These are phyloP conservation scores for Pestalotiopsis sp. DNA, from an alignment of 2,329 filamentous ascomycete species.

Conservation along the genomic window DNA sequence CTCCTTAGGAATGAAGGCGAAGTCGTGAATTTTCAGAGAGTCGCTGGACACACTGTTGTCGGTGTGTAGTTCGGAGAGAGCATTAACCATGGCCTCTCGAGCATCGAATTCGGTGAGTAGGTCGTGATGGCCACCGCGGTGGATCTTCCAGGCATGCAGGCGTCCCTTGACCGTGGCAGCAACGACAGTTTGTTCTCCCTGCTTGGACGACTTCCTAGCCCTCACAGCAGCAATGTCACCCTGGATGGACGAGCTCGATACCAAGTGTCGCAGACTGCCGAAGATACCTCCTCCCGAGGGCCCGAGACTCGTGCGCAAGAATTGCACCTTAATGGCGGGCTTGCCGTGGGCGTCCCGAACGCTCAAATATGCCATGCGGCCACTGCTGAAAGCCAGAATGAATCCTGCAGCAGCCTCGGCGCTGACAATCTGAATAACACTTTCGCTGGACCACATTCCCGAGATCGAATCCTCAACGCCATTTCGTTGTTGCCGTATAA, in stretches of 20 bases:
- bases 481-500: constrained; percentile 80
- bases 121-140: constrained; percentile 82
- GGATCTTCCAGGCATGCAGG: constrained; percentile 85
- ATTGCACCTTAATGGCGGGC: constrained; percentile 76
- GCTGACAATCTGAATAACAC: constrained; percentile 75
- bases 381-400: constrained; percentile 81
- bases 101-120: constrained; percentile 73
- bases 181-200: constrained; percentile 84
- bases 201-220: constrained; percentile 69
- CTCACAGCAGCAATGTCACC: constrained; percentile 82
- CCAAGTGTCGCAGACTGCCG: constrained; percentile 76
- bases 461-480: constrained; percentile 76
- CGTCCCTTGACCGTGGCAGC: constrained; percentile 77
- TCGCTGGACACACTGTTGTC: constrained; percentile 53
- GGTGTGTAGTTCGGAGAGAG: constrained; percentile 60
- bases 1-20: constrained; percentile 67
- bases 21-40: constrained; percentile 77
- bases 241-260: constrained; percentile 70
- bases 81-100: constrained; percentile 63
- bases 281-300: constrained; percentile 69
- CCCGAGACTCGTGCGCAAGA: constrained; percentile 66
- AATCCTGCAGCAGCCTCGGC: constrained; percentile 86
- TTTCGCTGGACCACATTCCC: constrained; percentile 78
- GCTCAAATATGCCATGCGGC: constrained; percentile 83
- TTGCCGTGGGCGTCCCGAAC: constrained; percentile 86